Percentiles rank a stretch among this genome's conserved stretches.
Conservation (phyloP, 257 asterid genomes). For the Pogostemon cablin region DNA sequence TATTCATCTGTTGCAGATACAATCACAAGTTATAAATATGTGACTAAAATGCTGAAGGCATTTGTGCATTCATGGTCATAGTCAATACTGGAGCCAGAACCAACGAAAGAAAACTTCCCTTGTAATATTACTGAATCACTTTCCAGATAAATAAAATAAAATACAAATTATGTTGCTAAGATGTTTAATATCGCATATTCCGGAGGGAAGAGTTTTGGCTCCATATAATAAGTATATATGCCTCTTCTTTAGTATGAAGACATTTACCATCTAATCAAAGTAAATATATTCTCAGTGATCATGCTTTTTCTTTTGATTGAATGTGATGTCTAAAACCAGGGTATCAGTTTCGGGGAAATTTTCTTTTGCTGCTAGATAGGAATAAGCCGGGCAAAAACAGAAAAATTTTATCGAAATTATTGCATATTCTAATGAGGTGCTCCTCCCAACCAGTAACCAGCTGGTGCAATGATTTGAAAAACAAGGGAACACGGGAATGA, state of each 20-base stretch:
- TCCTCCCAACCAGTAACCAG: neutral
- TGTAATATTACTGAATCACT: conserved; percentile 9
- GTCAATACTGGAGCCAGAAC: neutral
- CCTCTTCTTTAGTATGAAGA: neutral
- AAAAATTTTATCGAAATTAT: neutral
- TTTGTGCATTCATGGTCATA: conserved; percentile 13
- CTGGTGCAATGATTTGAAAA: neutral
- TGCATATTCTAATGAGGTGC: neutral
- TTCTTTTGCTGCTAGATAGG: neutral
- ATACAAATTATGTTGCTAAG: no score
- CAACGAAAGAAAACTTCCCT: neutral
- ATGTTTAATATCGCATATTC: no score
- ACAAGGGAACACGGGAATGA: neutral
- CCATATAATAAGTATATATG: neutral
- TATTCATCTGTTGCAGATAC: conserved; percentile 64
- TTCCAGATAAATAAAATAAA: neutral
- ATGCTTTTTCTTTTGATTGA: neutral
- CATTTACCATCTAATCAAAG: neutral
- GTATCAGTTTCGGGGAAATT: no score
- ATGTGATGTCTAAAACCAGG: neutral
- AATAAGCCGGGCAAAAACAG: neutral
- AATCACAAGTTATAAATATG: conserved; percentile 21
- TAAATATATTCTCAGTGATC: neutral
- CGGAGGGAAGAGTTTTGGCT: neutral
- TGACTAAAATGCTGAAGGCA: conserved; percentile 7